These are phyloP conservation scores for Elongisporangium senticosum DNA, from an alignment of 352 stramenopile genomes.

Conservation along the genomic window DNA sequence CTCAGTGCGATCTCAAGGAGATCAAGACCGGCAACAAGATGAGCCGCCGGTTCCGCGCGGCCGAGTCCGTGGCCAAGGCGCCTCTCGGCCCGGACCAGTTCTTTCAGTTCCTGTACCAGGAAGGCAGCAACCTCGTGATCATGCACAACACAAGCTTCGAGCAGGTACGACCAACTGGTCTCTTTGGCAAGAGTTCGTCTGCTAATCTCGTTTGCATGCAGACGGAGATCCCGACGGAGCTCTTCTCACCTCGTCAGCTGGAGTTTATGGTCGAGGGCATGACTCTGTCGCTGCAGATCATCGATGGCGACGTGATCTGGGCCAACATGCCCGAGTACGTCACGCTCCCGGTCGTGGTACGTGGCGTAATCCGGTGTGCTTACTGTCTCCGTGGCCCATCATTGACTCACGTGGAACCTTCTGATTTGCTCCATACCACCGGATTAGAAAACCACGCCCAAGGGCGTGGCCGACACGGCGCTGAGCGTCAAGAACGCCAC, in stretches of 20 bases:
- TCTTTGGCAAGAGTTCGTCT: background rate
- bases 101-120: slow-evolving; percentile 83
- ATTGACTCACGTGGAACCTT: background rate
- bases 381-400: background rate
- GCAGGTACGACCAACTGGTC: slow-evolving; percentile 33
- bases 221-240: slow-evolving; percentile 64
- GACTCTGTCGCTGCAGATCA: slow-evolving; percentile 78
- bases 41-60: slow-evolving; percentile 75
- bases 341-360: slow-evolving; percentile 61
- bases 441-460: slow-evolving; percentile 64
- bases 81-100: slow-evolving; percentile 61
- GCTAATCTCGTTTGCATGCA: slow-evolving; percentile 10
- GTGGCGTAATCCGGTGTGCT: slow-evolving; percentile 1
- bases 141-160: slow-evolving; percentile 82
- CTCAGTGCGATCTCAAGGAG: slow-evolving; percentile 75
- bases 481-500: slow-evolving; percentile 82
- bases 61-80: slow-evolving; percentile 76
- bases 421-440: background rate
- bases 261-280: slow-evolving; percentile 77
- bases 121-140: slow-evolving; percentile 71
- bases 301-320: slow-evolving; percentile 80
- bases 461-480: slow-evolving; percentile 67
- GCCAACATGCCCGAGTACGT: slow-evolving; percentile 83
- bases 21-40: slow-evolving; percentile 84
- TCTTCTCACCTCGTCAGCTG: slow-evolving; percentile 71